Evolutionary conservation across 257 asterid genomes (phyloP), one percentile per base, ranked within the genome.

Genomic region (Linaria vulgaris): DNA sequence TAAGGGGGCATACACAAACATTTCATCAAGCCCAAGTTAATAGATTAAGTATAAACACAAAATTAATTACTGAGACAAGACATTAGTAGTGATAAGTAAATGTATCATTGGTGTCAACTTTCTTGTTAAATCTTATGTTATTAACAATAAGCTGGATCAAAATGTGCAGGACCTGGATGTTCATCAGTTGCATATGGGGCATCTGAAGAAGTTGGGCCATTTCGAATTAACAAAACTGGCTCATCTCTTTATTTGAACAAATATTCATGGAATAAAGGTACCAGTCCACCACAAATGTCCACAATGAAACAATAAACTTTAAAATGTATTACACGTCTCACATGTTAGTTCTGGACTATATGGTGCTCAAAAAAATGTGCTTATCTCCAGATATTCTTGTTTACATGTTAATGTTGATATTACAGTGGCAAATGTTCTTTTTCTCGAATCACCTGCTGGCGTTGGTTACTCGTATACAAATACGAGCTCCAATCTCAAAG

Each of bases 131-230:
- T 44, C 49, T 27, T 6, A n/a, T n/a, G n/a, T 27, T 6, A 27
- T 27, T 6, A 27, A 2, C 3, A 6, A 44, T 12, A 44, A 44
- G 1, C 17, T 76, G 76, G 30, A 22, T 5, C 52, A 38, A 19
- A 54, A 4, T 11, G 20, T 80, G 80, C 88, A 90, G 97, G 97
- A 23, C 97, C 96, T 0, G 97, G 97, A 14, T 90, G 97, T 74
- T 90, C 97, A 46, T 90, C 97, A 1, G 80, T 88, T 39, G 97
- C 94, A 19, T 90, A 88, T 69, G 97, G 96, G 16, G 97, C 95
- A 69, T 85, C 97, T 1, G 95, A 90, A 69, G 97, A 90, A 79
- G 74, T 90, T 6, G 97, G 97, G 39, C 97, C 96, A 24, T 88
- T 88, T 67, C 80, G 91, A 47, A 80, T 90, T 5, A 73, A 80